Evolutionary conservation across 371 early-diverging fungal species (phyloP).

Genomic region (Mortierella sp.): DNA sequence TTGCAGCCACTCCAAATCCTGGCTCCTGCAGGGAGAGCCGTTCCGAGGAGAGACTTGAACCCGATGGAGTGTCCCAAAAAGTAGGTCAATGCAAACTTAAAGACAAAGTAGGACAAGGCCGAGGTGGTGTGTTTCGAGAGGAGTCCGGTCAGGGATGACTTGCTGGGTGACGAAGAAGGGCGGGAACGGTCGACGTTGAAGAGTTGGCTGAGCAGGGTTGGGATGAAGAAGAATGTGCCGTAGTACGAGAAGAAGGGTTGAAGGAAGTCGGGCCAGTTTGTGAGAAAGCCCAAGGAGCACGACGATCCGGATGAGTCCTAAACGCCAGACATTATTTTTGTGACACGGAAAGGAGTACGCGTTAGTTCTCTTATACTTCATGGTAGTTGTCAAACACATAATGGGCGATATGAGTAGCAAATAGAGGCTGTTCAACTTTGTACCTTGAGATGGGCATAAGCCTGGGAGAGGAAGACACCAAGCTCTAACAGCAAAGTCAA

Average conservation of each 20-base stretch:
- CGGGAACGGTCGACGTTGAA: constrained; percentile 24
- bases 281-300: constrained; percentile 8
- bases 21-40: neutral
- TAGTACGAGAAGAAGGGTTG: constrained; percentile 36
- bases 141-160: constrained; percentile 8
- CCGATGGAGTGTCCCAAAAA: constrained; percentile 20
- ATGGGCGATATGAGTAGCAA: no score
- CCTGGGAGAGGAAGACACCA: constrained; percentile 4
- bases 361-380: neutral
- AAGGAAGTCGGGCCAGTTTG: constrained; percentile 28
- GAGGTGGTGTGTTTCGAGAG: constrained; percentile 28
- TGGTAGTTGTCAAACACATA: neutral
- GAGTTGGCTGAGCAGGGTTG: constrained; percentile 32
- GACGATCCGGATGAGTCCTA: neutral
- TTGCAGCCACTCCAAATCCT: constrained; percentile 23
- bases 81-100: constrained; percentile 41
- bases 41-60: constrained; percentile 6
- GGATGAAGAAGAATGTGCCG: constrained; percentile 23
- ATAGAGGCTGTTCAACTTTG: no score
- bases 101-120: constrained; percentile 37
- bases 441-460: neutral
- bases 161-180: neutral
- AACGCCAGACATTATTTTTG: neutral
- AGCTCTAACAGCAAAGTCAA: constrained; percentile 17
- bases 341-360: neutral